Percentiles rank a stretch among this genome's conserved stretches.
phyloP scores from a whole-genome alignment of 352 stramenopile genomes.

The Phytophthora sojae region DNA sequence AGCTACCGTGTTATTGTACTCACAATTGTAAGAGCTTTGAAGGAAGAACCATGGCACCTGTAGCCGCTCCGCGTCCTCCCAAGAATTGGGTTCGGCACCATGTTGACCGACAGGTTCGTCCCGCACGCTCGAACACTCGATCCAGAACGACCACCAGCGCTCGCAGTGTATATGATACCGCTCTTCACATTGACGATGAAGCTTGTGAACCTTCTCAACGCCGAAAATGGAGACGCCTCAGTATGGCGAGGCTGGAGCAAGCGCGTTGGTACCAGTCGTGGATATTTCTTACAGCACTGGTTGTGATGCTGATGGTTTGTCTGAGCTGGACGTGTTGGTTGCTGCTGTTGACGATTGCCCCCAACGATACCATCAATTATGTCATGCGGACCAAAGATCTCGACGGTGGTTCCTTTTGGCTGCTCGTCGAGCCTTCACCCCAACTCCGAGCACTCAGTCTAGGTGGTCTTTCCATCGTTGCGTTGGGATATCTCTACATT shows the following conservation, averaged over 20 bases:
- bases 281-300: slow-evolving; percentile 11
- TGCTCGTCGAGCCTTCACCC: slow-evolving; percentile 35
- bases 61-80: not conserved
- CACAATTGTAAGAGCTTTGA: not conserved
- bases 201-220: slow-evolving; percentile 10
- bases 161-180: slow-evolving; percentile 14
- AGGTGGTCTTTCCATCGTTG: slow-evolving; percentile 25
- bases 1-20: not conserved
- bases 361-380: slow-evolving; percentile 45
- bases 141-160: slow-evolving; percentile 10
- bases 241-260: not conserved
- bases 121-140: slow-evolving; percentile 10
- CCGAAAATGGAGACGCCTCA: slow-evolving; percentile 15
- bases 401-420: slow-evolving; percentile 51
- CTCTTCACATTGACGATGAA: slow-evolving; percentile 14
- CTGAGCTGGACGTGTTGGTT: slow-evolving; percentile 43
- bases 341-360: slow-evolving; percentile 35
- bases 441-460: slow-evolving; percentile 28
- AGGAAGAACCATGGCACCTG: not conserved
- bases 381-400: slow-evolving; percentile 41
- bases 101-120: slow-evolving; percentile 13
- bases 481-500: slow-evolving; percentile 35
- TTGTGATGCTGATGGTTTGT: slow-evolving; percentile 21
- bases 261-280: slow-evolving; percentile 24
- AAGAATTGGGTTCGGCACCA: slow-evolving; percentile 27